Percentiles rank a stretch among this genome's conserved stretches.
Evolutionary conservation across 2,329 filamentous ascomycete species (phyloP).

Genomic region (Westerdykella aurantiaca): DNA sequence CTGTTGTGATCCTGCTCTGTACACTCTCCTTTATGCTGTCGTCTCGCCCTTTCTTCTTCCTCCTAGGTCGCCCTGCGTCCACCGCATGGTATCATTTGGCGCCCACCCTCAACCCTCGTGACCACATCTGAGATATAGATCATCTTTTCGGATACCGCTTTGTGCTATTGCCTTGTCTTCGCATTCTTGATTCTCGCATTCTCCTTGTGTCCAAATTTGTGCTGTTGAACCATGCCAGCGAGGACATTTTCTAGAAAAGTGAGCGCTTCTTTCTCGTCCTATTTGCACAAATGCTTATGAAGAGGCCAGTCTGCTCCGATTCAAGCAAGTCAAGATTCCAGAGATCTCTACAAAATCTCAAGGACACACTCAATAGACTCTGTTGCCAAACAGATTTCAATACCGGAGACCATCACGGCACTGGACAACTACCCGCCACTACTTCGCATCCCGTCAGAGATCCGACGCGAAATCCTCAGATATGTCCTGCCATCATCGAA

Average conservation of each 20-base stretch:
- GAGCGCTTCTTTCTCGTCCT: constrained; percentile 11
- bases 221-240: constrained; percentile 23
- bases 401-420: constrained; percentile 33
- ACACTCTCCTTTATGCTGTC: constrained; percentile 14
- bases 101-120: constrained; percentile 3
- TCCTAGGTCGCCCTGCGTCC: no score
- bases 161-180: not conserved
- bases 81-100: no score
- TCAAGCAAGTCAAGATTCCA: constrained; percentile 15
- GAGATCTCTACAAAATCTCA: constrained; percentile 22
- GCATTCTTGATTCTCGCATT: not conserved
- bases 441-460: constrained; percentile 35
- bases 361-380: constrained; percentile 26
- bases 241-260: constrained; percentile 34
- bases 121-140: constrained; percentile 3
- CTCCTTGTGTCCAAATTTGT: constrained; percentile 1
- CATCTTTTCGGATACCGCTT: not conserved
- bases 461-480: constrained; percentile 35
- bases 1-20: constrained; percentile 4
- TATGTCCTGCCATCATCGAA: constrained; percentile 35
- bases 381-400: constrained; percentile 32
- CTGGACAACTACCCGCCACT: constrained; percentile 34
- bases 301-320: constrained; percentile 23
- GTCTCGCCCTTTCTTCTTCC: not conserved
- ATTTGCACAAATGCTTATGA: constrained; percentile 5